Conservation (phyloP, 306 rosid genomes). For the Cucumis hystrix region DNA sequence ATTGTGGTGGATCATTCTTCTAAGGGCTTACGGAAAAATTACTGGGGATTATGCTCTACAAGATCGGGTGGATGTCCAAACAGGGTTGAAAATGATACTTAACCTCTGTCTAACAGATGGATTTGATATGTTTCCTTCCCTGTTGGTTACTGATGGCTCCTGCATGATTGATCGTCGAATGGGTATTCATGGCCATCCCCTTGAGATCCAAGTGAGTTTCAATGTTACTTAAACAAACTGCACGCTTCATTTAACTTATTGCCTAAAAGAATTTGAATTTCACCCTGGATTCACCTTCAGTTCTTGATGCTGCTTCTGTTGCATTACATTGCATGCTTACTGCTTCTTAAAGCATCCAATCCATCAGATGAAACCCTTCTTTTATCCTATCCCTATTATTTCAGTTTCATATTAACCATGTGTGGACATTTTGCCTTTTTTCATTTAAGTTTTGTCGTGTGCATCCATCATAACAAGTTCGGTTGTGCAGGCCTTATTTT, state of each 20-base stretch:
- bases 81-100: slow-evolving; percentile 85
- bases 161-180: slow-evolving; percentile 98
- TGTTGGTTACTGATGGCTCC: slow-evolving; percentile 94
- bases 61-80: slow-evolving; percentile 87
- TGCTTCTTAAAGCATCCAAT: not conserved
- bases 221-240: not conserved
- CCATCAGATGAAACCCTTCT: not conserved
- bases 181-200: slow-evolving; percentile 99
- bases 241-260: not conserved
- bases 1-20: slow-evolving; percentile 90
- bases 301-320: not conserved
- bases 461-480: not conserved
- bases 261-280: not conserved
- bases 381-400: not conserved
- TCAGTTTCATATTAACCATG: not conserved
- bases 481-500: slow-evolving; percentile 66
- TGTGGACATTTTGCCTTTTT: not conserved
- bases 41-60: slow-evolving; percentile 74
- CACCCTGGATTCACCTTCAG: not conserved
- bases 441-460: not conserved
- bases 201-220: slow-evolving; percentile 83
- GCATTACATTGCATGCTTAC: not conserved
- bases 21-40: slow-evolving; percentile 83
- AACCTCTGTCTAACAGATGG: slow-evolving; percentile 83
- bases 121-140: slow-evolving; percentile 91